These are phyloP conservation scores for Yarrowia keelungensis DNA, from an alignment of 805 yeast species.

Conservation along the genomic window DNA sequence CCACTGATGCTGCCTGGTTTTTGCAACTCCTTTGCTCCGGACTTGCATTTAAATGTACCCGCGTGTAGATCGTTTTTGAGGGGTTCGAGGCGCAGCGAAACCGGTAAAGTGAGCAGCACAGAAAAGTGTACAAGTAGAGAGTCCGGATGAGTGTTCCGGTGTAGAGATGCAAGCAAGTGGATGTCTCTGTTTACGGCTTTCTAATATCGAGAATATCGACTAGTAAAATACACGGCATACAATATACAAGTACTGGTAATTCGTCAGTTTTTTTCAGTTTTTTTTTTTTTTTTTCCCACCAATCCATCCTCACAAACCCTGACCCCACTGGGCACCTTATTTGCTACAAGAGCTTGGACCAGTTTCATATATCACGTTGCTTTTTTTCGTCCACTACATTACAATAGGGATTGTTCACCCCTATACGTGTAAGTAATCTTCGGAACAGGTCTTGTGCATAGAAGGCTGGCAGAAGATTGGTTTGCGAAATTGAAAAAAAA, in stretches of 20 bases:
- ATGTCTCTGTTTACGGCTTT: too few species aligned
- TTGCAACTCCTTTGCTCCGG: conserved; percentile 1
- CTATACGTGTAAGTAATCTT: conserved; percentile 15
- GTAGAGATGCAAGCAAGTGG: too few species aligned
- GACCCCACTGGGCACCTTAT: conserved; percentile 27
- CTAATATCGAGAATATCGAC: too few species aligned
- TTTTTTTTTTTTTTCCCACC: background rate
- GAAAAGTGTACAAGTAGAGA: too few species aligned
- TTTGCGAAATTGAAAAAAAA: too few species aligned
- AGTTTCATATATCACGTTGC: conserved; percentile 21
- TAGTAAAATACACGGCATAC: too few species aligned
- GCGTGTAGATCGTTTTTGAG: conserved; percentile 20
- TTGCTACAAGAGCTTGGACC: background rate
- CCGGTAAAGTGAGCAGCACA: conserved; percentile 2
- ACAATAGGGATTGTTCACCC: conserved; percentile 14
- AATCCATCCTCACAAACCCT: background rate
- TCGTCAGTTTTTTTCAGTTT: background rate
- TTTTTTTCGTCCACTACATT: conserved; percentile 15
- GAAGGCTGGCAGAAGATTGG: conserved; percentile 17
- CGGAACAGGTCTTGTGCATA: conserved; percentile 30
- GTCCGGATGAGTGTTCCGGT: too few species aligned
- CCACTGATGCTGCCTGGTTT: background rate
- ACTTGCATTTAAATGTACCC: conserved; percentile 12
- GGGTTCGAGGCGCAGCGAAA: conserved; percentile 15
- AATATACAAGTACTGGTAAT: too few species aligned